Base-by-base conservation (phyloP, 2,329 filamentous ascomycete genomes). In the Alternaria tenuissima region DNA sequence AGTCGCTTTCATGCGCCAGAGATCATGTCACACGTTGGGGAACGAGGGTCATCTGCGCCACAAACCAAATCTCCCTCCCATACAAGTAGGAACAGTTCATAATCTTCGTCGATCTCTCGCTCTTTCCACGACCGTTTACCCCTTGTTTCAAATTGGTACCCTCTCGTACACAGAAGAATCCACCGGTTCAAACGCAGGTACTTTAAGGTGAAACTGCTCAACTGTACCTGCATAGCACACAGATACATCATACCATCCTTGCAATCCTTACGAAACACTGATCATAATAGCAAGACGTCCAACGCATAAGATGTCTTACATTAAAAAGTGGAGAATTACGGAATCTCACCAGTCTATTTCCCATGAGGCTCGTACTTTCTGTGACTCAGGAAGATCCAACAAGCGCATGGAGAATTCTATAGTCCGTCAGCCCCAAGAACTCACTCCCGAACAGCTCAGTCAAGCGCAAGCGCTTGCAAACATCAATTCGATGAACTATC, bases 391-490 rank as follows among this genome's bases (percentile, higher is more conserved):
- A 20, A 22, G 18, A 3, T 14, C 12, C 38, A 22, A 14, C 9
- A 7, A 41, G 18, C 5, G 38, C 18, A 41, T 41, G 38, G 18
- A 41, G 30, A 18, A 24, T 2, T 14, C 46, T 20, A 32, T 6
- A 34, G 6, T 5, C 1, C 20, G 18, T 34, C 30, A 9, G 4
- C 5, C 26, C 5, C 24, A 18, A 8, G 11, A 38, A 14, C 41
- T 61, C 14, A 61, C 38, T 5, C 20, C 24, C 4, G 47, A 43
- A 22, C 39, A 61, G 12, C 18, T 26, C 0, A 16, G 22, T 5
- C 48, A n/a, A 12, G 48, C 58, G 14, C 48, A 43, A 24, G 54
- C 42, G 8, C 36, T 57, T 18, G 42, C 58, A n/a, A 49, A 57
- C 12, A 48, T 57, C 36, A 38, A 49, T 20, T 8, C 5, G 20